Conservation (phyloP, 306 rosid genomes). For the Alnus glutinosa region DNA sequence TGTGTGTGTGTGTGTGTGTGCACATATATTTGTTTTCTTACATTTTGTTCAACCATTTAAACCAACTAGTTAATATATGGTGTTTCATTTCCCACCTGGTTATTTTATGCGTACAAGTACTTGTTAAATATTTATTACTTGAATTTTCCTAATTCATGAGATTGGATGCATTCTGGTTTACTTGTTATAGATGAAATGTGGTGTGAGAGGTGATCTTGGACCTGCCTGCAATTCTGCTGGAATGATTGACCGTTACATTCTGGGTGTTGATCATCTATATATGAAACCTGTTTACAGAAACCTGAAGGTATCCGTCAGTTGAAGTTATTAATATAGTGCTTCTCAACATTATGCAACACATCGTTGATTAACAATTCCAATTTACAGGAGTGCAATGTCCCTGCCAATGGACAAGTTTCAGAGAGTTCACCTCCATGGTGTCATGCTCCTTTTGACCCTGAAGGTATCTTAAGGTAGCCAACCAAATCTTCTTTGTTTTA, state of each 20-base stretch:
- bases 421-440: conserved; percentile 87
- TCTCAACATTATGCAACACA: conserved; percentile 12
- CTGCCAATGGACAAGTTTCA: conserved; percentile 53
- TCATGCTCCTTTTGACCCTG: conserved; percentile 90
- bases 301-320: conserved; percentile 59
- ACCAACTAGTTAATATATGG: not conserved
- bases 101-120: not conserved
- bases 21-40: not conserved
- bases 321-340: conserved; percentile 16
- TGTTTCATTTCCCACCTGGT: not conserved
- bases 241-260: conserved; percentile 83
- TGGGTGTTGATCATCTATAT: conserved; percentile 74
- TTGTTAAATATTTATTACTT: not conserved
- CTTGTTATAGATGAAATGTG: conserved; percentile 71
- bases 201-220: conserved; percentile 80
- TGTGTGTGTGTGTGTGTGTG: not conserved
- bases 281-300: conserved; percentile 79
- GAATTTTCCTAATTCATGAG: conserved; percentile 3
- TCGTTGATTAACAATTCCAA: conserved; percentile 35
- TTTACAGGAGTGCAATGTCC: conserved; percentile 75
- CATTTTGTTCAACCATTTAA: not conserved
- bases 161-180: conserved; percentile 33
- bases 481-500: conserved; percentile 26
- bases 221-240: conserved; percentile 95
- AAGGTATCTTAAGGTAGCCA: conserved; percentile 84